Base-by-base conservation (phyloP, 768 basidiomycete genomes). In the Naganishia randhawae region DNA sequence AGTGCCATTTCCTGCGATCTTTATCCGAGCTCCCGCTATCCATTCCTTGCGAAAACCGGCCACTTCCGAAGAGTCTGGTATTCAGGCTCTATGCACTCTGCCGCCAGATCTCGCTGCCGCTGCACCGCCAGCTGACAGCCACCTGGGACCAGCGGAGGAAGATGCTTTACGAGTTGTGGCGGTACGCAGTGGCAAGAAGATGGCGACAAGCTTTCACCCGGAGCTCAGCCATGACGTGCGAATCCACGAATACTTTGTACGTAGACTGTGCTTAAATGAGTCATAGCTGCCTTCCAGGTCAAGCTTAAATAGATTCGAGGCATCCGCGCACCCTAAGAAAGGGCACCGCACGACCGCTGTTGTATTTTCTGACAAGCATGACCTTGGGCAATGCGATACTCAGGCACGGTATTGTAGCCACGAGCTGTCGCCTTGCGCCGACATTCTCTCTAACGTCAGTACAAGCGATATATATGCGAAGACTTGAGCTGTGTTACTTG, bases 201-300 rank as follows among this genome's bases (percentile, higher is more conserved):
- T 98, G 69, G 84, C 93, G 32, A 92, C 93, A 4, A 91, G 88
- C 0, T 97, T 96, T 82, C 95, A 98, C 76, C 95, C 94, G 0
- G 95, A 98, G 78, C 82, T 98, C 51, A 93, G 91, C 27, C 83
- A 84, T 66, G 95, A 98, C 75, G 81, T 85, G 67, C 86, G 94
- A 42, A 91, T 97, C 75, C 94, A 96, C 78, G 89, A 95, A 69
- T 95, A 90, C 77, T 97, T 95, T 75, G 83, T 95, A 27, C 57
- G 57, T 4, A 19, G 27, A 14, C 57, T 61, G 22, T 61, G 57
- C 37, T 41, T 61, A 25, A 61, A 55, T 22, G 45, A 48, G 45
- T 3, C n/a, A 48, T 48, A 48, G 45, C 16, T 3, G 45, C 45
- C 25, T 48, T 22, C 45, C 25, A n/a, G 45, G 45, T n/a, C n/a